Evolutionary conservation across 768 basidiomycete species (phyloP), one percentile per base, ranked within the genome.

Genomic region (Cystobasidium onofrii): DNA sequence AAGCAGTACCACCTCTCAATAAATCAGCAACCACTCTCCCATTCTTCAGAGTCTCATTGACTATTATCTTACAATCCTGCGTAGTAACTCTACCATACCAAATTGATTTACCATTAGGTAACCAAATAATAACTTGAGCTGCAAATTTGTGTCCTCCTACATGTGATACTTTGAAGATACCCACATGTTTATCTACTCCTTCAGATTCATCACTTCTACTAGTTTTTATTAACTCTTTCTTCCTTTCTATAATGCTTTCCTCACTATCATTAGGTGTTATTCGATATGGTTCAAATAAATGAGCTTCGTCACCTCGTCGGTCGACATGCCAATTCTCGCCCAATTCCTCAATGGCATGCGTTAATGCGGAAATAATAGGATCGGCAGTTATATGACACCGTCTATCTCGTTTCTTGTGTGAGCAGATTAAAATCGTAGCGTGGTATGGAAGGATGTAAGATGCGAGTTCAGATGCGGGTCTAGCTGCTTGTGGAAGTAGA

Each of bases 11-110:
- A 2, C 90, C 92, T 15, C 95, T 87, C 55, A 98, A 84, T 20
- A 98, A 85, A 17, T 89, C 86, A 0, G 92, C 89, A 18, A 98
- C 84, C 64, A 99, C 85, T 78, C 88, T 85, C 1, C 95, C 95
- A 23, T 86, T 84, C 71, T 93, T 84, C 75, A 99, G 87, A 20
- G 95, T 99, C 77, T 91, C 89, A 76, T 87, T 85, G 60, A 93
- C 91, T 70, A 94, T 88, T 4, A 88, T 86, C 74, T 89, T 88
- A 62, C 93, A 89, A 78, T 95, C 90, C 79, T 92, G 89, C 9
- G 94, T 88, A 29, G 89, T 89, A 6, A 96, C 92, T 29, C 95
- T 88, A 25, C 95, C 95, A 78, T 97, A 97, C 88, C 92, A 97
- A 33, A 97, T 85, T 44, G 31, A n/a, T 18, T 34, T 15, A 0